Conservation (phyloP, 768 basidiomycete genomes). For the Cyclocybe cylindracea region DNA sequence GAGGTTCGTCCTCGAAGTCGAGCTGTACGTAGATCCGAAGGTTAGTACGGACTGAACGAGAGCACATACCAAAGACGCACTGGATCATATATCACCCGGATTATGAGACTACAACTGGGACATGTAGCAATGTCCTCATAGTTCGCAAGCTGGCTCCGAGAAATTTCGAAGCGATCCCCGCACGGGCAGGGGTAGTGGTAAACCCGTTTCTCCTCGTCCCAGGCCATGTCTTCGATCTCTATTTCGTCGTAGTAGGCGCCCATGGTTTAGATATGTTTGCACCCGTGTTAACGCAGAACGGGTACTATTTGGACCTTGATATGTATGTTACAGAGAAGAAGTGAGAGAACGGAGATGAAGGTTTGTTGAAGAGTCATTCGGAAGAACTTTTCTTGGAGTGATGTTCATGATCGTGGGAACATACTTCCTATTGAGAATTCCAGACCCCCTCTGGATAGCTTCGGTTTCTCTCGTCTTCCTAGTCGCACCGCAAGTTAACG, state of each 20-base stretch:
- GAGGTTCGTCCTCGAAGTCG: slow-evolving; percentile 81
- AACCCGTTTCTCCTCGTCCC: slow-evolving; percentile 80
- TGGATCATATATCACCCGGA: slow-evolving; percentile 92
- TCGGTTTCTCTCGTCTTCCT: no score
- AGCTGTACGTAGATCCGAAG: slow-evolving; percentile 44
- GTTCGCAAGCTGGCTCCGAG: slow-evolving; percentile 77
- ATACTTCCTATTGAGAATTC: no score
- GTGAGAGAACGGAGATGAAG: no score
- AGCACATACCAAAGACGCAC: slow-evolving; percentile 49
- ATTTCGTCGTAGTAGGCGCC: slow-evolving; percentile 94
- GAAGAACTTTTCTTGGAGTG: no score
- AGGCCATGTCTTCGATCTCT: slow-evolving; percentile 95
- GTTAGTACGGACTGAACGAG: slow-evolving; percentile 8
- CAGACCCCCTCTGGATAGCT: no score
- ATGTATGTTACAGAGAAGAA: no score
- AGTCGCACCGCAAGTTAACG: no score
- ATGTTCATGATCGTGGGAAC: no score
- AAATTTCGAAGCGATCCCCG: slow-evolving; percentile 97
- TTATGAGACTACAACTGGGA: slow-evolving; percentile 93
- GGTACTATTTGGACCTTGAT: no score
- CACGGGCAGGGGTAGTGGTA: slow-evolving; percentile 98
- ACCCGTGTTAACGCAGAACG: no score
- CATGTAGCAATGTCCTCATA: slow-evolving; percentile 96
- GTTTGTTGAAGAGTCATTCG: no score
- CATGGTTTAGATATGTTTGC: slow-evolving; percentile 39